Base-by-base conservation (phyloP, 352 stramenopile genomes). In the Phytopythium chamaehyphon region DNA sequence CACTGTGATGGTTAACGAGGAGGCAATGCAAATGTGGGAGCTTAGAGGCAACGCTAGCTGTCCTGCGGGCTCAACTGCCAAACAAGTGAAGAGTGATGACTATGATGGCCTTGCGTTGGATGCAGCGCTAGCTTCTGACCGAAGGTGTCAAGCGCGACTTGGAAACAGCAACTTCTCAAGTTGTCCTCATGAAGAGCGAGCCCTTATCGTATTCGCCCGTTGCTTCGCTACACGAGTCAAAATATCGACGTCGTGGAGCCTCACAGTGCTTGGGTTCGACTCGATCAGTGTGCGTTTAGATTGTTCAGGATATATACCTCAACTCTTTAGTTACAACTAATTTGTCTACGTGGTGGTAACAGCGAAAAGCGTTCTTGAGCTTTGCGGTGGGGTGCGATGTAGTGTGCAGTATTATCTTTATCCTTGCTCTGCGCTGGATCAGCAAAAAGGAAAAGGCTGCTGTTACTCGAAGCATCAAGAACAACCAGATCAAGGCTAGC, bases 141-240 rank as follows among this genome's bases (percentile, higher is more conserved):
- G 50, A 54, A 16, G 62, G 42, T 66, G 83, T 47, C 47, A 68
- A 12, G 76, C 71, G 22, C 35, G 35, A 0, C 67, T 91, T 28
- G 76, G 66, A 23, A 73, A 85, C 14, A 86, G 73, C 39, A 67
- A 90, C 47, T 89, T 80, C 51, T 73, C 74, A 0, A 54, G 59
- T 40, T 93, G 83, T 31, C 43, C 52, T 11, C 35, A 54, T 0
- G 67, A 54, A 9, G 31, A 51, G 21, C 73, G 72, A 22, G 81
- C 77, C 1, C 60, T 91, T 11, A 84, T 93, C 42, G 78, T 87
- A 8, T 85, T 79, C 36, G 83, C 76, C 8, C 66, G 73, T 1
- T 93, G 83, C 53, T 89, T 90, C 51, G 86, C 80, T 21, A 89
- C 83, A 4, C 73, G 74, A n/a, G 79, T 93, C 54, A 73, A 85